Evolutionary conservation across 2,329 filamentous ascomycete genomes (phyloP), one percentile per base, ranked within the genome.

Genomic region (Fragosphaeria purpurea): DNA sequence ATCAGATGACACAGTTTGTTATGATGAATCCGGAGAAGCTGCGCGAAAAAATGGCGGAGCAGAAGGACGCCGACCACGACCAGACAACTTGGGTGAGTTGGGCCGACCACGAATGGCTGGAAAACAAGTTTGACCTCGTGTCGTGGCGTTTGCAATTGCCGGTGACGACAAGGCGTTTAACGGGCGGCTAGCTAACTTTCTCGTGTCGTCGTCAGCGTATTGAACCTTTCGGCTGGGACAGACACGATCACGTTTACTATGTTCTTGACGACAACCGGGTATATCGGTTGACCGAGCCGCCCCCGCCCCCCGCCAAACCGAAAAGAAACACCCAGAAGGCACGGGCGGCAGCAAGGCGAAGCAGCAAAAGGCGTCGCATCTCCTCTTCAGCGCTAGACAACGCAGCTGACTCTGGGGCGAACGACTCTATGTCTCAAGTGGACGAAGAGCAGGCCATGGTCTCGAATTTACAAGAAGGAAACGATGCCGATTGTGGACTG

Each of bases 251-350:
- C 39, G 83, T 82, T 38, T 95, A 97, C 63, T 95, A 85, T 61
- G 83, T 97, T 4, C 77, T 98, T 4, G 91, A 97, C 60, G 93
- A 98, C 64, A 94, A 96, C 60, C 80, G 93, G 55, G 73, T 98
- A 41, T 98, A 98, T 65, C 86, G 90, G 50, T 76, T 85, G 54
- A 88, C 86, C n/a, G 87, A 95, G 53, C 77, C 85, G 32, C 79
- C 81, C 1, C 73, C 79, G 2, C 76, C 80, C 6, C 67, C 78
- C 11, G 66, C 75, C 32, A 85, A 85, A 62, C 72, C 79, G 2
- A 73, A 75, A 65, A 79, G 75, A 58, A 86, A 82, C 60, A 79
- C 76, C 32, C 83, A 82, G 58, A 85, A 81, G 58, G 74, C 75
- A 5, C 82, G 79, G 66, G 80, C 75, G 51, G 76, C 72, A 56